These are phyloP conservation scores for Trypethelium eluteriae DNA, from an alignment of 495 filamentous ascomycete genomes.

Conservation along the genomic window DNA sequence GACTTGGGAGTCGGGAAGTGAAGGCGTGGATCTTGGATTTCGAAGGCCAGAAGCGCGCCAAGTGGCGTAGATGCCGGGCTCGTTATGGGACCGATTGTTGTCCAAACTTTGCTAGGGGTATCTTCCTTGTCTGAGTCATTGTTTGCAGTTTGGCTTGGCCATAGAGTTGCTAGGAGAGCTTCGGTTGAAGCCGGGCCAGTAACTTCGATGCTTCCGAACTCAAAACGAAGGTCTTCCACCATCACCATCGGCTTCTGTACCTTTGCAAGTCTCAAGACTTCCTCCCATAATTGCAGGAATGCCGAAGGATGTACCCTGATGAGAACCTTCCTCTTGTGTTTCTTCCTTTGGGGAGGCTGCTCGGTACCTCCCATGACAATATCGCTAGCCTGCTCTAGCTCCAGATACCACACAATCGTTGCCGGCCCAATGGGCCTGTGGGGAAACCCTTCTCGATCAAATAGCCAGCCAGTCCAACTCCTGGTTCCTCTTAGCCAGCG, in stretches of 20 bases:
- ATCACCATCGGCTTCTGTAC: constrained; percentile 62
- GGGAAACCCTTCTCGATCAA: constrained; percentile 45
- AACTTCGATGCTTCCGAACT: constrained; percentile 89
- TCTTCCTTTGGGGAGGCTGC: constrained; percentile 28
- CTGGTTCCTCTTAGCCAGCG: constrained; percentile 72
- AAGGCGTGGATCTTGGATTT: constrained; percentile 70
- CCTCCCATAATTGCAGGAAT: constrained; percentile 76
- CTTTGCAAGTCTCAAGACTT: constrained; percentile 62
- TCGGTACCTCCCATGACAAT: constrained; percentile 35
- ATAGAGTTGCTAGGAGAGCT: constrained; percentile 63
- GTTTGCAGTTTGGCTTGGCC: constrained; percentile 41
- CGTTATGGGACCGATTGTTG: constrained; percentile 57
- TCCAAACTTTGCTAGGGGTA: constrained; percentile 48
- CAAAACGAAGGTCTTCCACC: constrained; percentile 85
- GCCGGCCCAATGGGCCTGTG: constrained; percentile 64
- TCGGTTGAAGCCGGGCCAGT: constrained; percentile 79
- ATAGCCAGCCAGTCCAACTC: constrained; percentile 59
- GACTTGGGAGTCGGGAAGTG: constrained; percentile 55
- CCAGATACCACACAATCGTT: constrained; percentile 59
- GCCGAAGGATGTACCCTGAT: constrained; percentile 81
- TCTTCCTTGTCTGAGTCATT: constrained; percentile 31
- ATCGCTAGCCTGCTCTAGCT: constrained; percentile 27
- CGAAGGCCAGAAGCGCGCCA: constrained; percentile 65
- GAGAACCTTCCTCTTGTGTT: constrained; percentile 53
- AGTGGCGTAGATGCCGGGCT: constrained; percentile 70